Conservation (phyloP, 768 basidiomycete species). For the Collybiopsis luxurians region DNA sequence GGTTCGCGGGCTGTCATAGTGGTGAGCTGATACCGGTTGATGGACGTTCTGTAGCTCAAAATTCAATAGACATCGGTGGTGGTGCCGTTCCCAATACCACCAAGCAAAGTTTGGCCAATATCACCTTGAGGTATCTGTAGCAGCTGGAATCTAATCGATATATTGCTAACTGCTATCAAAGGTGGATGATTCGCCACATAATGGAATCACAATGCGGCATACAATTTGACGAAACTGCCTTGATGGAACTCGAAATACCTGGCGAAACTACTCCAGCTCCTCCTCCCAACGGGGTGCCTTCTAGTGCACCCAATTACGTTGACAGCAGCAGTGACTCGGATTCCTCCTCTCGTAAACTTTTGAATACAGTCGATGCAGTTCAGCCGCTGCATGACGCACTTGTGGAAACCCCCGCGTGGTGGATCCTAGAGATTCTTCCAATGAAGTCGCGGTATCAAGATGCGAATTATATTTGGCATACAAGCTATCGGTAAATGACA, state of each 20-base stretch:
- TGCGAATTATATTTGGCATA: conserved; percentile 36
- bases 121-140: conserved; percentile 21
- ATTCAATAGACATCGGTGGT: conserved; percentile 44
- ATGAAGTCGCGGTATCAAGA: conserved; percentile 38
- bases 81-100: conserved; percentile 32
- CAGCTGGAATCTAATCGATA: background rate
- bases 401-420: conserved; percentile 33
- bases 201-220: conserved; percentile 40
- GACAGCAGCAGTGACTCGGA: background rate
- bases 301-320: background rate
- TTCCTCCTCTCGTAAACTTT: background rate
- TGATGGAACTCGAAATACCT: conserved; percentile 25
- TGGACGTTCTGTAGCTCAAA: no score
- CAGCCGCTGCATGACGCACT: conserved; percentile 39
- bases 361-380: conserved; percentile 26
- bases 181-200: conserved; percentile 57
- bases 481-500: conserved; percentile 48
- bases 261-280: background rate
- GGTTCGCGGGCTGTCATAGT: conserved; percentile 73
- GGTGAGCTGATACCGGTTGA: conserved; percentile 34
- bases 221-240: conserved; percentile 35
- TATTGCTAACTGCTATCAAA: conserved; percentile 28
- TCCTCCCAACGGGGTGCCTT: background rate
- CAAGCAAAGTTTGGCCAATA: conserved; percentile 35
- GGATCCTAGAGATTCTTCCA: conserved; percentile 49